Evolutionary conservation across 2,329 filamentous ascomycete genomes (phyloP).

Genomic region (Monilinia fructigena): DNA sequence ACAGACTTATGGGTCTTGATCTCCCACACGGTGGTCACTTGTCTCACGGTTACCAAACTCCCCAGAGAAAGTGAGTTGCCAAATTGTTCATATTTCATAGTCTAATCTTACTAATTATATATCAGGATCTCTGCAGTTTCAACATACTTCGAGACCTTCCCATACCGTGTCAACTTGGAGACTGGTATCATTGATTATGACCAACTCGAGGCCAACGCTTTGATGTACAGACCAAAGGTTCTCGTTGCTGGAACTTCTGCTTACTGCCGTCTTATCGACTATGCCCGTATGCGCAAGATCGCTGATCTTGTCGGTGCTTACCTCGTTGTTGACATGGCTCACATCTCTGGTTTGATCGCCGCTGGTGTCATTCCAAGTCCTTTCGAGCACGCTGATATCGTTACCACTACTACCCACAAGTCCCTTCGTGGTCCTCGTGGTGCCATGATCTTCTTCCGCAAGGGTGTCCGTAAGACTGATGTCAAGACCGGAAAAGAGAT

Average conservation of each 20-base stretch:
- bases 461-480: slow-evolving; percentile 79
- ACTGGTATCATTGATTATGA: slow-evolving; percentile 98
- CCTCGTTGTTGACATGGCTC: slow-evolving; percentile 95
- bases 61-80: slow-evolving; percentile 73
- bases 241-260: slow-evolving; percentile 95
- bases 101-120: slow-evolving; percentile 26
- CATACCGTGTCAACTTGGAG: slow-evolving; percentile 84
- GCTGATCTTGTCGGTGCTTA: slow-evolving; percentile 92
- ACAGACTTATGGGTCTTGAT: slow-evolving; percentile 95
- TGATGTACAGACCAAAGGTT: slow-evolving; percentile 92
- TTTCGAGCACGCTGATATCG: slow-evolving; percentile 86
- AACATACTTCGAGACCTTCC: slow-evolving; percentile 98
- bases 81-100: background rate
- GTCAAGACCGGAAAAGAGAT: slow-evolving; percentile 73
- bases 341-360: slow-evolving; percentile 94
- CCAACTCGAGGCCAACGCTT: slow-evolving; percentile 81
- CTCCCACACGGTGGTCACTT: slow-evolving; percentile 94
- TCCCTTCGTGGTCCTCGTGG: slow-evolving; percentile 91
- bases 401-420: slow-evolving; percentile 98
- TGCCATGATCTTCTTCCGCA: slow-evolving; percentile 98
- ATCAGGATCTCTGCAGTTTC: slow-evolving; percentile 87
- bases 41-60: slow-evolving; percentile 96
- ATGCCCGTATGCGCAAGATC: slow-evolving; percentile 92
- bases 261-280: slow-evolving; percentile 98
- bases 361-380: slow-evolving; percentile 91